Base-by-base conservation (phyloP, 129 eudicot genomes). In the Flaveria bidentis region DNA sequence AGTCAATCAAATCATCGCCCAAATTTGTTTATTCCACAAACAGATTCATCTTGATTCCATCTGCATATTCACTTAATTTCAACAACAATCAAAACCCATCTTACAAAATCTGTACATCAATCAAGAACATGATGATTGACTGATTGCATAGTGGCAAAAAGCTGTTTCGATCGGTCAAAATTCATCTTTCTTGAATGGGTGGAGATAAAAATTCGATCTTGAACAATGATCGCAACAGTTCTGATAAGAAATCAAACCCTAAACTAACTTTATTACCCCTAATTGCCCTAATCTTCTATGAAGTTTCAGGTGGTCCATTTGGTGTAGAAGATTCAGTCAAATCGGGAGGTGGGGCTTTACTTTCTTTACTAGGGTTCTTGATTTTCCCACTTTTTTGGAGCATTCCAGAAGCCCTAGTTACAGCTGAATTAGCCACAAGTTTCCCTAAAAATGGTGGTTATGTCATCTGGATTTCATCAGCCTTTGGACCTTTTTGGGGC, bases 401-500 rank as follows among this genome's bases (percentile, higher is more conserved):
- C 87, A 84, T 90, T 58, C 98, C 97, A 2, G 98, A 93, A 84
- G 98, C 97, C 46, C 83, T 93, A 45, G 53, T 93, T 71, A 93
- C 98, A 49, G 97, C 98, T 51, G 97, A 93, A 72, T 85, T 93
- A 10, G 88, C 95, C 83, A 92, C 98, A 25, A 87, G 88, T 39
- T 93, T 90, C 85, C 98, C 98, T 9, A 67, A 86, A 77, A 93
- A 93, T 80, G 98, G 98, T 13, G 97, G 98, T 74, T 93, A 93
- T 82, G 98, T 93, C 26, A 74, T 93, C 45, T 93, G 98, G 98
- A 89, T 93, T 12, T 90, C 98, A 60, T 80, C 98, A 18, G 96
- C 98, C 75, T 93, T 90, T 79, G 98, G 98, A 73, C 84, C 89
- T 5, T 93, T 90, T 69, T 93, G 98, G 98, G 98, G 97, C 5